Base-by-base conservation (phyloP, 495 filamentous ascomycete genomes). In the Delitschia confertaspora region DNA sequence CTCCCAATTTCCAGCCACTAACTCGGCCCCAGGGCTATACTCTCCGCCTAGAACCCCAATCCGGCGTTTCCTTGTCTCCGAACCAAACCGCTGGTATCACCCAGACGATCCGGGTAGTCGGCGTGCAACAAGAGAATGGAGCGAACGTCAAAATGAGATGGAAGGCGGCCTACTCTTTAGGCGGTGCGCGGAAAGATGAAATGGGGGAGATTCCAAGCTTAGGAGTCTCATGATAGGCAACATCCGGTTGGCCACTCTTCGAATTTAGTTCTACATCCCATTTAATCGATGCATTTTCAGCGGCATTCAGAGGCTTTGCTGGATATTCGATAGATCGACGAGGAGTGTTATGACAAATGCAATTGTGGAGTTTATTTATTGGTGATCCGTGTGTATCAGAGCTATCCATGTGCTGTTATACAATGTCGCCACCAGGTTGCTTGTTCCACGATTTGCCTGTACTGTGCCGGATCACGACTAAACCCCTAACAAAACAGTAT, bases 161-260 rank as follows among this genome's bases (percentile, higher is more conserved):
- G 84, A 83, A 84, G 57, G 80, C 80, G 7, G 73, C 77, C 11
- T 96, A 96, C 63, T 76, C 73, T 57, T 58, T 91, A 2, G 84
- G 74, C 1, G 67, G 60, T 6, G 73, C 80, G 55, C 45, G 53
- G 55, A 77, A 71, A 43, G 74, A 82, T 42, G 88, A 96, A 66
- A 85, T 85, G 64, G 91, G 89, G 13, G 87, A 93, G 71, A 82
- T 96, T 43, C 73, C 79, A n/a, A 71, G 82, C 41, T 74, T 98
- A 60, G 82, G 82, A 2, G 74, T 95, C 62, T 72, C 80, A 33
- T 80, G 58, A 59, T 10, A 16, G 29, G 4, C 9, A 22, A 33
- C 13, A 36, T 21, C 23, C 14, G 9, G 18, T 8, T 13, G 35
- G 19, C 8, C 13, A 39, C 9, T 36, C 20, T 3, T 31, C 9